Evolutionary conservation across 805 yeast species (phyloP), one percentile per base, ranked within the genome.

Genomic region (Kuraishia borneana): DNA sequence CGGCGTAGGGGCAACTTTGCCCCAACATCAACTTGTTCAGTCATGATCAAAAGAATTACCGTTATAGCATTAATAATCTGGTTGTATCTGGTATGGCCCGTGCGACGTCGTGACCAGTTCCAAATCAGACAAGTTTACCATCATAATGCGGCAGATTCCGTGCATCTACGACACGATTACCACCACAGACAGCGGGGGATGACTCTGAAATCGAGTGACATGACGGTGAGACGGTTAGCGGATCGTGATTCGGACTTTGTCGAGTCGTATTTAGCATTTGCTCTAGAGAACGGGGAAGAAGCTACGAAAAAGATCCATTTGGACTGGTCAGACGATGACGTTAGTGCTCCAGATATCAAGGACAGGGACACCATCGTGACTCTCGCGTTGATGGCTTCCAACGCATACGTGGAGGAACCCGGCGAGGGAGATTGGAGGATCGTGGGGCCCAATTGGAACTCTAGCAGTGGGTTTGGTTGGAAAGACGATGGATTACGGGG

Each of bases 321-420:
- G n/a, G 84, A 79, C 33, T 84, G 94, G 94, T 56, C 54, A 12
- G 68, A 66, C 30, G 67, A 63, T n/a, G 58, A 60, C 2, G 64
- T 78, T 2, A 34, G 61, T 1, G 68, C 81, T 1, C 98, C 98
- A 1, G 73, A 92, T 44, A 59, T 89, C 6, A 60, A 74, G 2
- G 95, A 88, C 53, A 70, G 69, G 35, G 74, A 73, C 26, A 83
- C 96, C 0, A 52, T 89, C 3, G 61, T 88, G 2, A 60, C 82
- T 2, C 57, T 89, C 28, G 97, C 96, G 0, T 55, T 76, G 35
- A 82, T 89, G 74, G 75, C 95, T 0, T 83, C 95, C 1, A 82
- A 92, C 52, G 96, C 97, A 2, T 92, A 89, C 50, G 94, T 85
- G 3, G 68, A 70, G 31, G 59, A 73, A 21, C 96, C 96, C 3